These are phyloP conservation scores for Syzygium aromaticum DNA, from an alignment of 345 rosid species.

Conservation along the genomic window DNA sequence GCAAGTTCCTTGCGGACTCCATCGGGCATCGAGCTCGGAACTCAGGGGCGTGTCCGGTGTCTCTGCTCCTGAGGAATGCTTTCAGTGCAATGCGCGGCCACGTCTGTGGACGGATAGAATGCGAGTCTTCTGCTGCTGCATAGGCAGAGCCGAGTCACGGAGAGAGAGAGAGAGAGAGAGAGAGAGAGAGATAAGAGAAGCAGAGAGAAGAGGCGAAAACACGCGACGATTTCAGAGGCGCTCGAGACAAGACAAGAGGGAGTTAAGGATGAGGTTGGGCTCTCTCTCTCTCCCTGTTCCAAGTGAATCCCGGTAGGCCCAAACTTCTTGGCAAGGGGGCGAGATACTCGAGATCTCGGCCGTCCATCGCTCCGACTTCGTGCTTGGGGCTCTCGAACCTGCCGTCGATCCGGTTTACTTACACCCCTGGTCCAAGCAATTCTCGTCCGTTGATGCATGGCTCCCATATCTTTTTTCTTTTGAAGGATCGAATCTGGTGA, in stretches of 20 bases:
- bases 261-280: not conserved
- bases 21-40: conserved; percentile 5
- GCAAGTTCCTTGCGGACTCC: conserved; percentile 62
- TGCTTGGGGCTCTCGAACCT: not conserved
- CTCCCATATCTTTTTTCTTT: not conserved
- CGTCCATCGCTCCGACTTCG: not conserved
- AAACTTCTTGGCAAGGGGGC: not conserved
- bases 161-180: not conserved
- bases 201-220: not conserved
- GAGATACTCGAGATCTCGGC: not conserved
- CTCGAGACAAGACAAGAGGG: too few species aligned
- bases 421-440: not conserved
- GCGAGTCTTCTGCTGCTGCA: not conserved
- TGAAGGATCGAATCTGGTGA: not conserved
- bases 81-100: not conserved
- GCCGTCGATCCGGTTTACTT: not conserved
- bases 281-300: not conserved
- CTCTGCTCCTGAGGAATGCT: not conserved
- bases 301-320: not conserved
- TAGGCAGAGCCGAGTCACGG: not conserved
- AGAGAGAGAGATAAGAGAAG: not conserved
- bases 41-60: not conserved
- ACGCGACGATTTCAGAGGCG: not conserved
- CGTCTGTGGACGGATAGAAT: not conserved
- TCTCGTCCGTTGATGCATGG: not conserved